phyloP scores from a whole-genome alignment of 2,329 filamentous ascomycete species.

The Colletotrichum acutatum region DNA sequence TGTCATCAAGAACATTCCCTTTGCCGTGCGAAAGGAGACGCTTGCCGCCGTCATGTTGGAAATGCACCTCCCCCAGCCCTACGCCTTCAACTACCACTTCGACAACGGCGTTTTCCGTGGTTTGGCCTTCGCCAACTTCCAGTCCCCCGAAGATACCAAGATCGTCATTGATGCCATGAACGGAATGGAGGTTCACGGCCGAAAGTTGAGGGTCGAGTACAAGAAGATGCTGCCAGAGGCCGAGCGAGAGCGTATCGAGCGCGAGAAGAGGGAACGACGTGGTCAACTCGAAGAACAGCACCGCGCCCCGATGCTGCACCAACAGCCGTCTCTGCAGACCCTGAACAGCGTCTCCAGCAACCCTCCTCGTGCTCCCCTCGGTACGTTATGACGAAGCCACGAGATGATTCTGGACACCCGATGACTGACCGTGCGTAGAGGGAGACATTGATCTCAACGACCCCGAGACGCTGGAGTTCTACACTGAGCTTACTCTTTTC shows the following conservation, averaged over 20 bases:
- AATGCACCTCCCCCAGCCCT: slow-evolving; percentile 91
- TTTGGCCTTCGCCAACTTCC: slow-evolving; percentile 97
- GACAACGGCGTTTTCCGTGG: slow-evolving; percentile 97
- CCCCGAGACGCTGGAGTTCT: slow-evolving; percentile 85
- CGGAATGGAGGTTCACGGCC: slow-evolving; percentile 92
- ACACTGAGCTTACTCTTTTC: slow-evolving; percentile 90
- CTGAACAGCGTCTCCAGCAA: slow-evolving; percentile 74
- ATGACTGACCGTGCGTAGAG: slow-evolving; percentile 33
- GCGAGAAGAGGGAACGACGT: slow-evolving; percentile 94
- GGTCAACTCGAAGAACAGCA: slow-evolving; percentile 98
- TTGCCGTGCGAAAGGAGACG: slow-evolving; percentile 97
- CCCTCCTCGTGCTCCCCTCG: slow-evolving; percentile 58
- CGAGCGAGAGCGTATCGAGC: slow-evolving; percentile 94
- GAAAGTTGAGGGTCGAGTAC: slow-evolving; percentile 96
- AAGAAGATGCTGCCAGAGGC: slow-evolving; percentile 99
- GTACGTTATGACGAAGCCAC: slow-evolving; percentile 1
- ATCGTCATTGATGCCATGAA: slow-evolving; percentile 95
- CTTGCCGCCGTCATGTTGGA: slow-evolving; percentile 94
- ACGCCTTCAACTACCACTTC: slow-evolving; percentile 99
- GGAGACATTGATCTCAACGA: slow-evolving; percentile 91
- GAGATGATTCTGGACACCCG: slow-evolving; percentile 33
- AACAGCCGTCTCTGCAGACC: slow-evolving; percentile 88
- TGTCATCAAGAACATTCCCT: slow-evolving; percentile 99
- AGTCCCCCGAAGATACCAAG: slow-evolving; percentile 92
- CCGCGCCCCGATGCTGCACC: slow-evolving; percentile 80